Percentiles rank a stretch among this genome's conserved stretches.
Evolutionary conservation across 148 eudicot species (phyloP).

Genomic region (Rhododendron mucronatum): DNA sequence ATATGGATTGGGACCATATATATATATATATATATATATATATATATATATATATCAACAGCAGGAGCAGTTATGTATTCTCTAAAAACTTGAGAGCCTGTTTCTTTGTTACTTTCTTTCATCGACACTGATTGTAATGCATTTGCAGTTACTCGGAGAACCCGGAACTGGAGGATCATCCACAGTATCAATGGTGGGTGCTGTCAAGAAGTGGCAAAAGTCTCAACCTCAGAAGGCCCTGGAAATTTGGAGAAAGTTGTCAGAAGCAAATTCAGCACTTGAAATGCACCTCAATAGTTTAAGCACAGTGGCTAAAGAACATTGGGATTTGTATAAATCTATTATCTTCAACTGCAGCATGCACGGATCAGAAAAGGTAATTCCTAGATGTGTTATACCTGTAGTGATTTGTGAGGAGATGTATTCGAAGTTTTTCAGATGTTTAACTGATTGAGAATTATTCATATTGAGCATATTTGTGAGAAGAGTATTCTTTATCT

Average conservation of each 20-base stretch:
- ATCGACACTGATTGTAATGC: background rate
- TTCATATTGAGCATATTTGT: background rate
- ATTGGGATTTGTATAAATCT: slow-evolving; percentile 49
- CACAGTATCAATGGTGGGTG: slow-evolving; percentile 98
- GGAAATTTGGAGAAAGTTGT: slow-evolving; percentile 64
- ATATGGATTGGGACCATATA: background rate
- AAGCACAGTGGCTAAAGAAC: slow-evolving; percentile 54
- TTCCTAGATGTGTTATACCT: background rate
- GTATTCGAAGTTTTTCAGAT: background rate
- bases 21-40: no score
- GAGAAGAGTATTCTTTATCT: background rate
- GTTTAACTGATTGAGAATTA: background rate
- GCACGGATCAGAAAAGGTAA: slow-evolving; percentile 68
- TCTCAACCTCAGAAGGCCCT: slow-evolving; percentile 74
- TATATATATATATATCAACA: no score
- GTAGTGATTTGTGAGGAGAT: background rate
- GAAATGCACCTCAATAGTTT: slow-evolving; percentile 51
- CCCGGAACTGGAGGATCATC: slow-evolving; percentile 98
- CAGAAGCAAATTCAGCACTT: slow-evolving; percentile 66
- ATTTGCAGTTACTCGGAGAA: slow-evolving; percentile 81
- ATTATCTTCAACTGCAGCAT: slow-evolving; percentile 56
- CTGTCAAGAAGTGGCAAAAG: slow-evolving; percentile 95
- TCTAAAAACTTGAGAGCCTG: background rate
- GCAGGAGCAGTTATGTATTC: background rate
- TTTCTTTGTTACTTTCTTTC: background rate